phyloP scores from a whole-genome alignment of 2,329 filamentous ascomycete genomes.

The Fusarium circinatum region DNA sequence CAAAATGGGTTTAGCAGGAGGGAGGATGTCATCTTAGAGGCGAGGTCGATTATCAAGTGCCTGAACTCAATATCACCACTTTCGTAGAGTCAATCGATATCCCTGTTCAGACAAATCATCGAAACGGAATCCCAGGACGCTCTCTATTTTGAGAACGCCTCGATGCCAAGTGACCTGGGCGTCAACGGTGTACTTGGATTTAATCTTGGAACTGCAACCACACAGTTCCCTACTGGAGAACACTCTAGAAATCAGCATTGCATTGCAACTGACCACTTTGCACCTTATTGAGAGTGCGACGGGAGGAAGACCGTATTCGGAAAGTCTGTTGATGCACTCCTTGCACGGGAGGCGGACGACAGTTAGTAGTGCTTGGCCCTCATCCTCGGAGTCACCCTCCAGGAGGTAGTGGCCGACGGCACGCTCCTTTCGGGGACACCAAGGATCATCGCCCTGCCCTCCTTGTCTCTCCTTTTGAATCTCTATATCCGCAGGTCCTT shows the following conservation, averaged over 20 bases:
- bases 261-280: constrained; percentile 32
- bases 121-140: background rate
- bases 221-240: constrained; percentile 30
- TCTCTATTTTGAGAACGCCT: background rate
- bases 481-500: rapidly evolving
- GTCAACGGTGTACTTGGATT: background rate
- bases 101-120: background rate
- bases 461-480: background rate
- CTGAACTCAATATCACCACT: background rate
- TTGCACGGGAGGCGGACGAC: too few relatives aligned
- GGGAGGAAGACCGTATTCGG: background rate
- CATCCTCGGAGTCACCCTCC: background rate
- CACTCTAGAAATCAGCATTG: constrained; percentile 42
- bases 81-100: background rate
- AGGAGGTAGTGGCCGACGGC: background rate
- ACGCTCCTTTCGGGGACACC: background rate
- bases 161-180: background rate
- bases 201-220: background rate
- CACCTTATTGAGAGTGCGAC: constrained; percentile 41
- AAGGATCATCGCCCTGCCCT: background rate
- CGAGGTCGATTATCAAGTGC: background rate
- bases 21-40: background rate
- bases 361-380: too few relatives aligned
- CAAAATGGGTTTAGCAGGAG: rapidly evolving
- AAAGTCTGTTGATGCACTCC: background rate